These are phyloP conservation scores for Cicer cuneatum DNA, from an alignment of 306 rosid species.

Conservation along the genomic window DNA sequence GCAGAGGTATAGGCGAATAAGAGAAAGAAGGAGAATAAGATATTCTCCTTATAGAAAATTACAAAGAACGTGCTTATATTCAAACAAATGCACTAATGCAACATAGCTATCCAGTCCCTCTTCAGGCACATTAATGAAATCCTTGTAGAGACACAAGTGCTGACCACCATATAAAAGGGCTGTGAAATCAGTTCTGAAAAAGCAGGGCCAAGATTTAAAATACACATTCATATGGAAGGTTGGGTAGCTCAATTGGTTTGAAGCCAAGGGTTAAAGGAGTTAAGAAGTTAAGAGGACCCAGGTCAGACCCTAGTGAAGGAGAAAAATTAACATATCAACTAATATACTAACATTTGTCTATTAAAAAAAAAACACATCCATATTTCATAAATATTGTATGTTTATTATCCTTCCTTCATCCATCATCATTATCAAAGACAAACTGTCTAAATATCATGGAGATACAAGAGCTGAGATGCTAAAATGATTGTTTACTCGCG, in stretches of 20 bases:
- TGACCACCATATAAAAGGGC: conserved; percentile 18
- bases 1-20: not conserved
- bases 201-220: conserved; percentile 1
- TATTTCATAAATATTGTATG: conserved; percentile 16
- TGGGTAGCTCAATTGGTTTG: too few relatives aligned
- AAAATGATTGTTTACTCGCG: not conserved
- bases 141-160: conserved; percentile 6
- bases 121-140: conserved; percentile 29
- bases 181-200: conserved; percentile 1
- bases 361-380: not conserved
- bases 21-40: not conserved
- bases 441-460: conserved; percentile 1
- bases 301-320: too few relatives aligned
- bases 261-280: too few relatives aligned
- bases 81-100: conserved; percentile 33
- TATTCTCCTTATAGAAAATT: conserved; percentile 10
- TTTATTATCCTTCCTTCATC: conserved; percentile 23
- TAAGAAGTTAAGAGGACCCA: too few relatives aligned
- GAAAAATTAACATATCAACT: too few relatives aligned
- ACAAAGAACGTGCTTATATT: conserved; percentile 32
- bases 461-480: conserved; percentile 17
- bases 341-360: too few relatives aligned
- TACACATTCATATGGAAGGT: not conserved
- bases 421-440: conserved; percentile 14
- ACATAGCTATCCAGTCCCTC: conserved; percentile 11